Base-by-base conservation (phyloP, 768 basidiomycete genomes). In the Tubosaeta sp. region DNA sequence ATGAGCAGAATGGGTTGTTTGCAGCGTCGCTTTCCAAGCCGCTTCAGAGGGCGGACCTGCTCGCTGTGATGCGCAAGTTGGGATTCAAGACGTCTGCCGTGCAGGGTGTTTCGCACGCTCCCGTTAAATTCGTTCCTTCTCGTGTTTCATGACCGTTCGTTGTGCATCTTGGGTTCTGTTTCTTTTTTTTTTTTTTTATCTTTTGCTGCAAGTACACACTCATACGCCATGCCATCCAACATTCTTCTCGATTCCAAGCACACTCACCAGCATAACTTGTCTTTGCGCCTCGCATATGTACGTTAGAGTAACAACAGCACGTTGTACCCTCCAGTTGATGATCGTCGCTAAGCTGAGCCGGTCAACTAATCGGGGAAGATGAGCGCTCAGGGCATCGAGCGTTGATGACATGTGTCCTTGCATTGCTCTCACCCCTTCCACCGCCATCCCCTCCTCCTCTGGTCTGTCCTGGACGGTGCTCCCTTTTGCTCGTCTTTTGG, bases 21-120 rank as follows among this genome's bases (percentile, higher is more conserved):
- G 77, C 87, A 12, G 89, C 87, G 2, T 87, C 87, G 35, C 76
- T 97, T 38, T 75, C 88, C 40, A 97, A 97, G 72, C 94, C 94
- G 1, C 71, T 97, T 60, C 86, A 90, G 68, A 93, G 93, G 71
- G 80, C 82, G 21, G 93, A 94, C 66, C 74, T 96, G 29, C 74
- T 94, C 71, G 78, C 76, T 48, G 81, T 79, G 49, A 86, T 96
- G 81, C 85, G 86, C 35, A 84, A 89, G 62, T 78, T 96, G 51
- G 94, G 94, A 24, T 95, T 96, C 79, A 92, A 84, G 77, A 90
- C 88, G 21, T 82, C 87, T 16, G 82, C 87, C 14, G 76, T 82
- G 56, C 85, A 79, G 58, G 83, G 78, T 32, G 73, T 77, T 49
- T 69, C 76, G 43, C 71, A 73, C 36, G 67, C 71, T 16, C 65